Evolutionary conservation across 495 filamentous ascomycete genomes (phyloP).

Genomic region (Penicillium lagena): DNA sequence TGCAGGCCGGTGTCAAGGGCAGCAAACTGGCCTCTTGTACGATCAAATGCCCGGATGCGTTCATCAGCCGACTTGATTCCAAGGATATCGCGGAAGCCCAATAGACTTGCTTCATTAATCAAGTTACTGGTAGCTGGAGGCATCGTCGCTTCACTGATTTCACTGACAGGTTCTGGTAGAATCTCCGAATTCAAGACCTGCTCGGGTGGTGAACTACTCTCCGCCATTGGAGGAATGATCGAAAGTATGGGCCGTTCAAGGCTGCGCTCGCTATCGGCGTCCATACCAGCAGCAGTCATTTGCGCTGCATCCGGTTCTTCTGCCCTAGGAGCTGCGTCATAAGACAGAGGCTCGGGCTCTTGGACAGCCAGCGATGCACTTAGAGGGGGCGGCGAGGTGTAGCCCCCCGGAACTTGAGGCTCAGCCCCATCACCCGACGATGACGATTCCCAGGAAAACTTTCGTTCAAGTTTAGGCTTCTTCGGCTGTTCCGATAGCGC

Average conservation of each 20-base stretch:
- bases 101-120: conserved; percentile 31
- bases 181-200: conserved; percentile 9
- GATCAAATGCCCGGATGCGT: conserved; percentile 62
- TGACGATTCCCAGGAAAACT: conserved; percentile 39
- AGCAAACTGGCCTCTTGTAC: conserved; percentile 63
- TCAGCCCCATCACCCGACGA: conserved; percentile 14
- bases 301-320: conserved; percentile 13
- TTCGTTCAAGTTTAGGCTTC: conserved; percentile 22
- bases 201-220: conserved; percentile 11
- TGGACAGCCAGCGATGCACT: conserved; percentile 5
- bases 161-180: background rate
- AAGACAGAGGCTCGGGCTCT: conserved; percentile 9
- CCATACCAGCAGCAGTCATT: conserved; percentile 7
- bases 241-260: conserved; percentile 18
- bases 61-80: conserved; percentile 53
- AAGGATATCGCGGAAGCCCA: conserved; percentile 67
- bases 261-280: conserved; percentile 5
- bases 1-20: conserved; percentile 63
- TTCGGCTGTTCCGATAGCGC: conserved; percentile 4
- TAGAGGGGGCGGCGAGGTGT: conserved; percentile 2
- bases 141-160: background rate
- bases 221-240: conserved; percentile 15
- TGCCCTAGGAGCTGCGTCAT: conserved; percentile 1
- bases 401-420: conserved; percentile 6
- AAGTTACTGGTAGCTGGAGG: conserved; percentile 1